Conservation (phyloP, 306 rosid species). For the Lathyrus tuberosus region DNA sequence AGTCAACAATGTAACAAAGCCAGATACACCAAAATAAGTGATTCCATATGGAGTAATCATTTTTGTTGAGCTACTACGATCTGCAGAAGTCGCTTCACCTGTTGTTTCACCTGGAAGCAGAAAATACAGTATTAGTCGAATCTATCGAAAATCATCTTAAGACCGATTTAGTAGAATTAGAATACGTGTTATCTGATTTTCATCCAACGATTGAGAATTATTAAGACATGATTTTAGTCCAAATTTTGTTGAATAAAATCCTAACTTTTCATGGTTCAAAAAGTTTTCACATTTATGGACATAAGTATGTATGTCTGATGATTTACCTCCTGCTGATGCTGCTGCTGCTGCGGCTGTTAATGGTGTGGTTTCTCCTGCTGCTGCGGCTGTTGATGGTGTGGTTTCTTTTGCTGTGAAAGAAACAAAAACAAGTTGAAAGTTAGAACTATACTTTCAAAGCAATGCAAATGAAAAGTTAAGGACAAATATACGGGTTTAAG, state of each 20-base stretch:
- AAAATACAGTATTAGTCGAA: neutral
- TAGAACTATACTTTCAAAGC: constrained; percentile 2
- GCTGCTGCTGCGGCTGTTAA: too few relatives aligned
- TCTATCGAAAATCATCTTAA: neutral
- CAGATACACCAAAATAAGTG: constrained; percentile 23
- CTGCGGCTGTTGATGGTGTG: neutral
- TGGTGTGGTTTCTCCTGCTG: too few relatives aligned
- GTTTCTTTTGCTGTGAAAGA: neutral
- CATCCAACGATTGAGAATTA: neutral
- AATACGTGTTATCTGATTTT: neutral
- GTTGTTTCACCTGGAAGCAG: neutral
- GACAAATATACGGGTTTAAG: neutral
- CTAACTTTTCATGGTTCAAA: neutral
- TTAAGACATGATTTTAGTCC: neutral
- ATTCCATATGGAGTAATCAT: constrained; percentile 37
- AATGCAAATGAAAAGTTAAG: constrained; percentile 1
- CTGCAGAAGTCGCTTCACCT: neutral
- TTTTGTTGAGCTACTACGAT: constrained; percentile 20
- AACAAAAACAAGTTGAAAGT: constrained; percentile 11
- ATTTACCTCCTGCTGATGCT: neutral
- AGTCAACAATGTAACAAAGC: constrained; percentile 36
- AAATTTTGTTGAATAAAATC: constrained; percentile 10
- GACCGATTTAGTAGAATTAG: neutral
- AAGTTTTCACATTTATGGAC: neutral
- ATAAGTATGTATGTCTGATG: neutral